phyloP scores from a whole-genome alignment of 2,329 filamentous ascomycete genomes.

The Arthrobotrys conoides region DNA sequence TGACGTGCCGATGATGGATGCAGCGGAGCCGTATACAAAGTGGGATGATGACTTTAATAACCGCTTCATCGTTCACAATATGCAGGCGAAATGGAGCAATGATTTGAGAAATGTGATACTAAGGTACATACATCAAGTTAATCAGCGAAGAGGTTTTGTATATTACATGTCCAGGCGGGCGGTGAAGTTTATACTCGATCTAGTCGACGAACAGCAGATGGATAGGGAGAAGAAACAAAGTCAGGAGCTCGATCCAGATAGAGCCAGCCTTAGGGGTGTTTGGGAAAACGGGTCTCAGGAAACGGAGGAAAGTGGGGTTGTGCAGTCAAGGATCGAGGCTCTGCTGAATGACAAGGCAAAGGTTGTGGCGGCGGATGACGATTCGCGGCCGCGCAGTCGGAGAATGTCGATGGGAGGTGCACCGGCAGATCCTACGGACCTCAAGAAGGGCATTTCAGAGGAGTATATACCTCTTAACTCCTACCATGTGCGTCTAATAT shows the following conservation, averaged over 20 bases:
- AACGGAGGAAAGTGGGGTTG: conserved; percentile 62
- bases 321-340: conserved; percentile 72
- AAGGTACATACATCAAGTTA: conserved; percentile 96
- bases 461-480: conserved; percentile 93
- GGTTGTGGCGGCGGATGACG: conserved; percentile 80
- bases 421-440: conserved; percentile 73
- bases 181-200: conserved; percentile 97
- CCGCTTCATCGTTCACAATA: conserved; percentile 96
- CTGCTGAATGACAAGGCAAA: conserved; percentile 86
- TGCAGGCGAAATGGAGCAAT: conserved; percentile 99
- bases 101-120: conserved; percentile 94
- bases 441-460: conserved; percentile 82
- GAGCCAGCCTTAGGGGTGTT: conserved; percentile 61
- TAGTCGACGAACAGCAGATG: conserved; percentile 81
- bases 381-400: conserved; percentile 66
- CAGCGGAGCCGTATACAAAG: conserved; percentile 78
- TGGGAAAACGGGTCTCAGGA: conserved; percentile 48
- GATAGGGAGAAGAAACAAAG: conserved; percentile 53
- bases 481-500: conserved; percentile 94
- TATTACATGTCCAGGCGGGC: conserved; percentile 97
- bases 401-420: conserved; percentile 65
- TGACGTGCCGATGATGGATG: conserved; percentile 72
- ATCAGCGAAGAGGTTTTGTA: conserved; percentile 93
- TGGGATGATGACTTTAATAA: conserved; percentile 97
- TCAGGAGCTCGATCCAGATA: conserved; percentile 46